phyloP scores from a whole-genome alignment of 2,329 filamentous ascomycete species.

The Penicillium sp. region DNA sequence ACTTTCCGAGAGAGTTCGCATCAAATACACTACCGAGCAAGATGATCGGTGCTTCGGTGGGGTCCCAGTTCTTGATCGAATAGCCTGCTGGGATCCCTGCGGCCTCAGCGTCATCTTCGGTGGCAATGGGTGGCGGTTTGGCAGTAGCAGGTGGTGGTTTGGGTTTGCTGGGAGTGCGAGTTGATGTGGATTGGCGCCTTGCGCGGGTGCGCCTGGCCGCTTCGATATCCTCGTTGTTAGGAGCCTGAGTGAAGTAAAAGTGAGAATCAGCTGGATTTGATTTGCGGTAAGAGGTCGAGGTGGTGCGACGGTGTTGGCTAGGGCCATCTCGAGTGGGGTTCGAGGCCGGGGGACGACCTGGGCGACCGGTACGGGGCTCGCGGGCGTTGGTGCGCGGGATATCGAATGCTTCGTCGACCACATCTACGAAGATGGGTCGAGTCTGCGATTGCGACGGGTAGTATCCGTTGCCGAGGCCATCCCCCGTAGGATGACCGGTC shows the following conservation, averaged over 20 bases:
- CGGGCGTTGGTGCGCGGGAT: slow-evolving; percentile 45
- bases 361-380: slow-evolving; percentile 39
- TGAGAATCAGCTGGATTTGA: slow-evolving; percentile 48
- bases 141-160: slow-evolving; percentile 36
- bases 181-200: slow-evolving; percentile 55
- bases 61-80: slow-evolving; percentile 98
- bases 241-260: slow-evolving; percentile 54
- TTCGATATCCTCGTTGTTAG: slow-evolving; percentile 54
- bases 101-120: slow-evolving; percentile 61
- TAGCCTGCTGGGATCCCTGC: slow-evolving; percentile 81
- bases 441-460: slow-evolving; percentile 40
- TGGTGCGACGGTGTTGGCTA: slow-evolving; percentile 19
- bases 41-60: slow-evolving; percentile 87
- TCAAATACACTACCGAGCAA: slow-evolving; percentile 95
- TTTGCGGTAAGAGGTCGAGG: slow-evolving; percentile 40
- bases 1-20: slow-evolving; percentile 94
- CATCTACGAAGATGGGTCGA: slow-evolving; percentile 57
- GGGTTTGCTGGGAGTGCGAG: slow-evolving; percentile 45
- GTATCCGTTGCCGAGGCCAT: slow-evolving; percentile 28
- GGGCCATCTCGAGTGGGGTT: slow-evolving; percentile 23
- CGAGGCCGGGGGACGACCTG: slow-evolving; percentile 21
- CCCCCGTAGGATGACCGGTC: slow-evolving; percentile 36
- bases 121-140: slow-evolving; percentile 51
- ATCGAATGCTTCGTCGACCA: slow-evolving; percentile 55
- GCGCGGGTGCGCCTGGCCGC: slow-evolving; percentile 49